A percentile compares a stretch with the other conserved stretches of the same genome.
phyloP scores from a whole-genome alignment of 1,284 basidiomycete genomes.

The Chalciporus piperatoides region DNA sequence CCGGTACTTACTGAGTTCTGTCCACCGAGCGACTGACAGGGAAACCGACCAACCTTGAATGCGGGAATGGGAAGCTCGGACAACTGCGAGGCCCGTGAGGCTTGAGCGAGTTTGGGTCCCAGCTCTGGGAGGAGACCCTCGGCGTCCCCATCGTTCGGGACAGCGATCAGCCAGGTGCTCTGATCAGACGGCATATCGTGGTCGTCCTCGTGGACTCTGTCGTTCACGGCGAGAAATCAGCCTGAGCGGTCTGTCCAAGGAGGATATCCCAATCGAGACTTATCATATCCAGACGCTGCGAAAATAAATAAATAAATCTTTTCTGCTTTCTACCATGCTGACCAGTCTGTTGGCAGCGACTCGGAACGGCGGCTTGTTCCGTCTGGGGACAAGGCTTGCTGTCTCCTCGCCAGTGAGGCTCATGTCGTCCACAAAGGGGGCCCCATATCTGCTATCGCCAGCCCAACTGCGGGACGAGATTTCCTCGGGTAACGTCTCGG shows the following conservation, averaged over 20 bases:
- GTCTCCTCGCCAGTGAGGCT: slow-evolving; percentile 14
- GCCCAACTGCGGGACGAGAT: slow-evolving; percentile 42
- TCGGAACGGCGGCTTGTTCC: slow-evolving; percentile 2
- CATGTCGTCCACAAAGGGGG: slow-evolving; percentile 35
- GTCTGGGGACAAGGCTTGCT: slow-evolving; percentile 13
- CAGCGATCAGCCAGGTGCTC: slow-evolving; percentile 76
- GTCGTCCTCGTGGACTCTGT: slow-evolving; percentile 10
- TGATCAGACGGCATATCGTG: slow-evolving; percentile 76
- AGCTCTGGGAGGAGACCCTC: slow-evolving; percentile 67
- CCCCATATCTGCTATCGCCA: slow-evolving; percentile 54
- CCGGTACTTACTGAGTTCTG: slow-evolving; percentile 14
- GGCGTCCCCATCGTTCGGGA: slow-evolving; percentile 72
- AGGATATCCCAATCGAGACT: slow-evolving; percentile 20
- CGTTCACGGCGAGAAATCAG: slow-evolving; percentile 1
- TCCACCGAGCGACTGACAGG: background rate
- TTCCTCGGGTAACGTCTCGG: slow-evolving; percentile 36
- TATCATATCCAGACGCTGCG: background rate
- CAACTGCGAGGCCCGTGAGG: slow-evolving; percentile 49
- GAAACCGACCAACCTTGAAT: slow-evolving; percentile 60
- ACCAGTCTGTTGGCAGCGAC: slow-evolving; percentile 8
- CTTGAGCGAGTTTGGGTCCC: slow-evolving; percentile 50
- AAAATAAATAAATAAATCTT: slow-evolving; percentile 14
- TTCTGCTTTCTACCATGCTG: slow-evolving; percentile 7
- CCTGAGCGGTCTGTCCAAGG: background rate
- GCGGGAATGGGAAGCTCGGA: slow-evolving; percentile 65